These are phyloP conservation scores for Hypoxylon sp. DNA, from an alignment of 2,329 filamentous ascomycete species.

Conservation along the genomic window DNA sequence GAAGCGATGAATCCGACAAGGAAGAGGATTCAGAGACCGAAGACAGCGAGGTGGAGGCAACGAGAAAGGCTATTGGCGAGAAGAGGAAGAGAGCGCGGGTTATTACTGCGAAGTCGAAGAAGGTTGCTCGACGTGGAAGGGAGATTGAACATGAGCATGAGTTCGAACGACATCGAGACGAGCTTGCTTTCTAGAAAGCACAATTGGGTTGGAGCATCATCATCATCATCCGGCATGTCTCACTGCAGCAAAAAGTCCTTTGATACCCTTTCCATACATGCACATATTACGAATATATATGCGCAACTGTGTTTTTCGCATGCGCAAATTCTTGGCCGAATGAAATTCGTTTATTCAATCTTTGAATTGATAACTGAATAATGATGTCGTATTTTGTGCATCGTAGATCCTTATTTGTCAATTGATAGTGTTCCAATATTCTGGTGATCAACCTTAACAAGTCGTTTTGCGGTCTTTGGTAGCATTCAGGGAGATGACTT, in stretches of 20 bases:
- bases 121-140: constrained; percentile 71
- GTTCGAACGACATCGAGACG: constrained; percentile 56
- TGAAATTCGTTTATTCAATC: constrained; percentile 5
- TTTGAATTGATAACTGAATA: constrained; percentile 7
- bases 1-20: constrained; percentile 74
- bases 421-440: constrained; percentile 20
- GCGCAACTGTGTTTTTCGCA: constrained; percentile 8
- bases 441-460: constrained; percentile 11
- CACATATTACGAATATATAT: constrained; percentile 16
- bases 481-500: constrained; percentile 22
- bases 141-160: constrained; percentile 87
- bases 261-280: constrained; percentile 40
- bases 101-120: constrained; percentile 66
- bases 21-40: constrained; percentile 73
- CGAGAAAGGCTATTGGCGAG: constrained; percentile 67
- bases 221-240: constrained; percentile 23
- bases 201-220: constrained; percentile 19
- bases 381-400: constrained; percentile 10
- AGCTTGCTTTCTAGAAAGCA: constrained; percentile 53
- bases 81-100: constrained; percentile 61
- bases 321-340: neutral
- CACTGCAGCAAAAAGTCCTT: constrained; percentile 21
- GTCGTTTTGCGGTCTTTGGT: constrained; percentile 8
- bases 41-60: constrained; percentile 69
- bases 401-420: constrained; percentile 38